Evolutionary conservation across 768 basidiomycete species (phyloP), one percentile per base, ranked within the genome.

Genomic region (Boletellus sp.): DNA sequence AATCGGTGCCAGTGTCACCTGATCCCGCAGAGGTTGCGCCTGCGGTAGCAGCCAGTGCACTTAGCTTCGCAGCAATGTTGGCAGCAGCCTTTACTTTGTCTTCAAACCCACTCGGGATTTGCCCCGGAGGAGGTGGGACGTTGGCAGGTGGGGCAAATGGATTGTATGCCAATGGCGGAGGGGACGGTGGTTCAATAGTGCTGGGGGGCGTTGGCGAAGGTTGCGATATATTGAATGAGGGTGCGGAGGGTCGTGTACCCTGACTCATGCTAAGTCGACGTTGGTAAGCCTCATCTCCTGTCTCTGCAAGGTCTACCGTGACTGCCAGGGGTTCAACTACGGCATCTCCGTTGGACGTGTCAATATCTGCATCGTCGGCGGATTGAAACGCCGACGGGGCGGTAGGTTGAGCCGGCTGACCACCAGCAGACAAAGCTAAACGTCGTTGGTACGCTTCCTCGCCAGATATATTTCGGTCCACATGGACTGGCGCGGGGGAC

Each of bases 381-480:
- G 48, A 23, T 28, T 68, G 59, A 15, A 64, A 59, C 15, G 62
- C 63, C 0, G 60, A 60, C 3, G 65, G 60, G 19, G 52, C 45
- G 22, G 60, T 57, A 3, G 63, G 52, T 47, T 49, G 42, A 16
- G 42, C 23, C 22, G 54, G n/a, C 26, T 55, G 58, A 15, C 55
- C 56, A 15, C 67, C 69, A n/a, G 62, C 51, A 9, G 83, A 83
- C 77, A 90, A 72, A n/a, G 84, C 85, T 11, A 88, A 71, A 12
- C 88, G 81, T 36, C 84, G 81, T 56, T 83, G 83, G 60, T 81
- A 90, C 1, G 84, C 87, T 60, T 89, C 90, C 42, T 91, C 89
- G n/a, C 87, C 88, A 3, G 81, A 81, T 55, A 84, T 69, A 33
- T 66, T 70, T 31, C 68, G 66, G 24, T 79, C 76, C 0, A 78